Base-by-base conservation (phyloP, 257 asterid species). In the Gardenia jasminoides region DNA sequence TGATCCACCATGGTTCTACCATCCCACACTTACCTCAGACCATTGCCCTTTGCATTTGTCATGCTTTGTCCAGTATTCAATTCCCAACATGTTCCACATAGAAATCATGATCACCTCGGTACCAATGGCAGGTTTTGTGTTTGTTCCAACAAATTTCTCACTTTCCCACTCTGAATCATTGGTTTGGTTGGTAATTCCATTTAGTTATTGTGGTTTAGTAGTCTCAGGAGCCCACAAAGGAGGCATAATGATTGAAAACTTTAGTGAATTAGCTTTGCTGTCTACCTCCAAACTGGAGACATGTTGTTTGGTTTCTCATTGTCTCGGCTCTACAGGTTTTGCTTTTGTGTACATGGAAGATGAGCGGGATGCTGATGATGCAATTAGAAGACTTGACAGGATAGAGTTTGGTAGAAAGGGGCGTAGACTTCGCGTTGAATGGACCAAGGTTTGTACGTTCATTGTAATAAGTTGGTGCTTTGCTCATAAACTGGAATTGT, bases 331-430 rank as follows among this genome's bases (percentile, higher is more conserved):
- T 82, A 48, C 79, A 94, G 99, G 98, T 77, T 94, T 90, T 88
- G 99, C 99, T 76, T 94, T 94, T 59, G 76, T 94, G 80, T 91
- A 94, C 64, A 94, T 94, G 98, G 98, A 91, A 86, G 99, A 95
- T 77, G 99, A 93, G 80, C 95, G 91, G 48, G 99, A 92, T 84
- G 99, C 96, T 76, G 98, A 92, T 76, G 98, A 91, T 83, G 98
- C 99, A 19, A 90, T 95, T 16, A 81, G 98, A 83, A 93, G 89
- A 79, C 97, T 95, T 43, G 99, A 95, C 88, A 81, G 93, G 84
- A 85, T 88, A 66, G 97, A 93, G 81, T 95, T 95, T 78, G 99
- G 99, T 79, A 88, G 90, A 82, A 93, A 90, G 84, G 92, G 97
- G 70, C 97, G 94, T 47, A 85, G 90, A 68, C 90, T 95, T 56